These are phyloP conservation scores for Malassezia caprae DNA, from an alignment of 1,284 basidiomycete species.

Conservation along the genomic window DNA sequence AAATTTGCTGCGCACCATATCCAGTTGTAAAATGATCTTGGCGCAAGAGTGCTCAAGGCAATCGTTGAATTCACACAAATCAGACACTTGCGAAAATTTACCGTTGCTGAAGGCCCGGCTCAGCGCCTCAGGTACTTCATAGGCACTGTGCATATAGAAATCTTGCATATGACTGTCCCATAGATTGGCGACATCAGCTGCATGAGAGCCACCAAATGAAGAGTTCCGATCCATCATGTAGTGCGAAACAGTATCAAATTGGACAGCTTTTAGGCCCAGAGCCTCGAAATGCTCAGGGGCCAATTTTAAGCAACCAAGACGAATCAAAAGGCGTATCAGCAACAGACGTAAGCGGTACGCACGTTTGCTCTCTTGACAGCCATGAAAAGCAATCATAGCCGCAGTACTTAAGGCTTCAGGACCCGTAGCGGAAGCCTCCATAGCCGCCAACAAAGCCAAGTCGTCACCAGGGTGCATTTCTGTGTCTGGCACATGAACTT, in stretches of 20 bases:
- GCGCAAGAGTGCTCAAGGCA: constrained; percentile 1
- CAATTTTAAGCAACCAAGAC: constrained; percentile 3
- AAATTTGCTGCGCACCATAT: constrained; percentile 9
- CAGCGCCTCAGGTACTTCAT: constrained; percentile 10
- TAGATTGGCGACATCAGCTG: not conserved
- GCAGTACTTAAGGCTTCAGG: not conserved
- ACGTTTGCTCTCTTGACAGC: not conserved
- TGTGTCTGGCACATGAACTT: constrained; percentile 7
- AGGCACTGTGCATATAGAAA: constrained; percentile 3
- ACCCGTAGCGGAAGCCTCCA: not conserved
- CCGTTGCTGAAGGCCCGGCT: constrained; percentile 12
- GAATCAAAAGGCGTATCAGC: constrained; percentile 7
- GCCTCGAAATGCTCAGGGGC: constrained; percentile 1
- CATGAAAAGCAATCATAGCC: not conserved
- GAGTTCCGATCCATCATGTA: constrained; percentile 7
- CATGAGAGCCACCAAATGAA: constrained; percentile 11
- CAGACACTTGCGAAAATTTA: constrained; percentile 14
- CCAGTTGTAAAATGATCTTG: not conserved
- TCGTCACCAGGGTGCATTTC: constrained; percentile 18
- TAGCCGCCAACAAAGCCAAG: constrained; percentile 6
- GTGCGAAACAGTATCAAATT: constrained; percentile 12
- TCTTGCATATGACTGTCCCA: not conserved
- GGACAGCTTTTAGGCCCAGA: constrained; percentile 8
- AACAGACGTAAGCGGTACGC: constrained; percentile 8
- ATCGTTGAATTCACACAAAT: constrained; percentile 10